Evolutionary conservation across 1,284 basidiomycete species (phyloP), one percentile per base, ranked within the genome.

Genomic region (Ganoderma sinense): DNA sequence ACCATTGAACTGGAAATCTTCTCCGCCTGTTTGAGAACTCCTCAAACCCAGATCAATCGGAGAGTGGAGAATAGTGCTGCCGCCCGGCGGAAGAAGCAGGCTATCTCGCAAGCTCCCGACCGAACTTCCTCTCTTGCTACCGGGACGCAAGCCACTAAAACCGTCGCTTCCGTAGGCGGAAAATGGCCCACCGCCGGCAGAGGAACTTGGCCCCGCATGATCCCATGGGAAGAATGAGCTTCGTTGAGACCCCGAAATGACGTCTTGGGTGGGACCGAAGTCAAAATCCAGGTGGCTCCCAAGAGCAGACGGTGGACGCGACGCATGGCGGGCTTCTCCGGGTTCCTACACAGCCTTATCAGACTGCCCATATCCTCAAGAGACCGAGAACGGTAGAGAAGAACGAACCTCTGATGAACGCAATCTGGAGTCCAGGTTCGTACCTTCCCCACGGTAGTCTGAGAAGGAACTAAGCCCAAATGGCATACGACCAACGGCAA

Each of bases 151-250:
- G 45, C 89, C 75, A 72, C 83, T 86, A 56, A 86, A 75, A 60
- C 80, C 81, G 69, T 88, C 86, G 73, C 84, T 86, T 45, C 81
- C 80, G 48, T 72, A 74, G 41, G 81, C 78, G 6, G 80, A 83
- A 69, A 86, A 82, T 5, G 77, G 82, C 33, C 77, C 82, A 4
- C 77, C 82, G 45, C 76, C 76, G 43, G 77, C 83, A 4, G 91
- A 92, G 14, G 91, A 91, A 70, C 86, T 91, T 6, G 83, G 82
- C 0, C 89, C 91, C 18, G 91, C 92, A 78, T 94, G 86, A 75
- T 94, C 93, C 93, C 93, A 95, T 5, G 93, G 94, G 78, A 94
- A 94, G 58, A 94, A 79, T 8, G 89, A 88, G 74, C 88, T 92
- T 43, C 86, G 84, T 75, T 93, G 92, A 23, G 91, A 92, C 45